Conservation (phyloP, 805 yeast genomes). For the Jamesozyma rosinii region DNA sequence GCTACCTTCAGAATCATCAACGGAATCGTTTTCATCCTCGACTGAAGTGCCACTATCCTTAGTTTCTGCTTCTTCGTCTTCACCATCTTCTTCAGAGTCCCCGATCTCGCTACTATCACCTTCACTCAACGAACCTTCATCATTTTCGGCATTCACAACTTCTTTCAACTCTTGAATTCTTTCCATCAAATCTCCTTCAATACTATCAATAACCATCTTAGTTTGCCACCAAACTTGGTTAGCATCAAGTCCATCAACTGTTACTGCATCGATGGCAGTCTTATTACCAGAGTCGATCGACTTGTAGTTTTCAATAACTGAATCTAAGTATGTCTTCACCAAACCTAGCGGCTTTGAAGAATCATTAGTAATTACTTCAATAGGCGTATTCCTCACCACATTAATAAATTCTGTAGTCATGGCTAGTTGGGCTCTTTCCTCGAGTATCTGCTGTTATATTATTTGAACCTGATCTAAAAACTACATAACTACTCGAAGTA, state of each 20-base stretch:
- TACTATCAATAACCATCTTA: conserved; percentile 72
- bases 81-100: conserved; percentile 12
- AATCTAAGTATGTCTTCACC: conserved; percentile 23
- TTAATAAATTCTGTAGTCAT: conserved; percentile 12
- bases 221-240: conserved; percentile 92
- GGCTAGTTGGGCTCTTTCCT: not conserved
- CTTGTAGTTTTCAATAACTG: conserved; percentile 18
- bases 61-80: conserved; percentile 6
- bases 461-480: not conserved
- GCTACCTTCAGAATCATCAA: conserved; percentile 15
- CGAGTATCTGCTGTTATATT: not conserved
- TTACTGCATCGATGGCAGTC: conserved; percentile 71
- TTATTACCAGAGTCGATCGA: conserved; percentile 13
- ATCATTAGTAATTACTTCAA: conserved; percentile 14
- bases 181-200: conserved; percentile 53
- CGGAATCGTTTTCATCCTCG: conserved; percentile 21
- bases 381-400: conserved; percentile 14
- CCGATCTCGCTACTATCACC: conserved; percentile 1
- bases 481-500: not conserved
- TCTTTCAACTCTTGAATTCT: conserved; percentile 44
- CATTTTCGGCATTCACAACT: conserved; percentile 6
- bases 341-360: conserved; percentile 17
- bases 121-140: conserved; percentile 25
- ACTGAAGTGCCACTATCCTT: conserved; percentile 12
- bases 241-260: conserved; percentile 79